Evolutionary conservation across 2,329 filamentous ascomycete species (phyloP).

Genomic region (Exophiala sp.): DNA sequence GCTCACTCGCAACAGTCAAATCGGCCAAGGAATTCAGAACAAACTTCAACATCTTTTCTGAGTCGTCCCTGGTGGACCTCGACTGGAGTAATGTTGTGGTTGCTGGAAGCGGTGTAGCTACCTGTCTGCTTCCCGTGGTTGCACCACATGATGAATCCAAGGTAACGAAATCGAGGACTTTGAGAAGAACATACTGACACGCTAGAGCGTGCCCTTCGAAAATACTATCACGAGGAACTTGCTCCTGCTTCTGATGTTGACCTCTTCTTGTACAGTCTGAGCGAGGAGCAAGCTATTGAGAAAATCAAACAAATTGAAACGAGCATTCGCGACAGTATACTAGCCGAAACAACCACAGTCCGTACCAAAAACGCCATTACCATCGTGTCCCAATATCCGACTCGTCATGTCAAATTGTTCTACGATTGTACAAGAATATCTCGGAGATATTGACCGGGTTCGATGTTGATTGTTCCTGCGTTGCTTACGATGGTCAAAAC

Average conservation of each 20-base stretch:
- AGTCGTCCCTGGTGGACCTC: conserved; percentile 69
- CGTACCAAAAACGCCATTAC: conserved; percentile 85
- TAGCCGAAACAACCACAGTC: conserved; percentile 79
- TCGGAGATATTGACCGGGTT: conserved; percentile 85
- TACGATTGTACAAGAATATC: conserved; percentile 78
- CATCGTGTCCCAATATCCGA: conserved; percentile 79
- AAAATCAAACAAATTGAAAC: conserved; percentile 82
- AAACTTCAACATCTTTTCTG: conserved; percentile 79
- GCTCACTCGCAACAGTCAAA: conserved; percentile 64
- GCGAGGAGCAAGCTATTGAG: conserved; percentile 70
- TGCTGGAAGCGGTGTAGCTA: conserved; percentile 76
- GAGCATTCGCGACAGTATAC: conserved; percentile 69
- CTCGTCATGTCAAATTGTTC: conserved; percentile 81
- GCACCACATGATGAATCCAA: conserved; percentile 60
- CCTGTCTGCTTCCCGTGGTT: conserved; percentile 70
- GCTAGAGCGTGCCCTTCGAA: conserved; percentile 39
- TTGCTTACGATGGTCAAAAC: conserved; percentile 74
- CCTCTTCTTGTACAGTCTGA: conserved; percentile 77
- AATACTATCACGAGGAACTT: conserved; percentile 78
- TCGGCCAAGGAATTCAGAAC: conserved; percentile 68
- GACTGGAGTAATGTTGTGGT: conserved; percentile 81
- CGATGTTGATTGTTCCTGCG: conserved; percentile 80
- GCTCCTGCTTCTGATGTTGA: conserved; percentile 84
- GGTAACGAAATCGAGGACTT: conserved; percentile 20
- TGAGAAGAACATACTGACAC: neutral